Percentiles rank a stretch among this genome's conserved stretches.
These are phyloP conservation scores for Capsicum baccatum DNA, from an alignment of 257 asterid species.

Conservation along the genomic window DNA sequence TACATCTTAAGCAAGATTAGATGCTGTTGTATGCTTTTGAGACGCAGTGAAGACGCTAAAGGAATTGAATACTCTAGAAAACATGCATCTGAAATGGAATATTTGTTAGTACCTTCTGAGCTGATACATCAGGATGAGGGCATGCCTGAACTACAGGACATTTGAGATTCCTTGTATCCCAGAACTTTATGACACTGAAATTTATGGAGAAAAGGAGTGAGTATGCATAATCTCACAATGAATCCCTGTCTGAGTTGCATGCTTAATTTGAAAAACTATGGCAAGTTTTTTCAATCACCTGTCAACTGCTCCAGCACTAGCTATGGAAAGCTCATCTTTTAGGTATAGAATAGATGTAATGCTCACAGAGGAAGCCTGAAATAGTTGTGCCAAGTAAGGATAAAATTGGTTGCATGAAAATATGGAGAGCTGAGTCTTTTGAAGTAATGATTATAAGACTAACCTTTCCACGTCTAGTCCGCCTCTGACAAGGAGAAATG, in stretches of 20 bases:
- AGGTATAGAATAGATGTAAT: constrained; percentile 90
- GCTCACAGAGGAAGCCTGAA: constrained; percentile 75
- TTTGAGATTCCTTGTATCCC: constrained; percentile 89
- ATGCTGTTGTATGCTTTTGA: not conserved
- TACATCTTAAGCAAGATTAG: not conserved
- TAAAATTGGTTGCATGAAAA: constrained; percentile 11
- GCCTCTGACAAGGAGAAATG: constrained; percentile 57
- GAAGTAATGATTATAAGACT: constrained; percentile 18
- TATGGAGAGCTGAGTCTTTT: constrained; percentile 8
- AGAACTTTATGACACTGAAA: constrained; percentile 73
- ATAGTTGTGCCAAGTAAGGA: constrained; percentile 13
- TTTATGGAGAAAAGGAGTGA: constrained; percentile 23
- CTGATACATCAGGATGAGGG: constrained; percentile 53
- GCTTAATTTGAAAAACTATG: constrained; percentile 27
- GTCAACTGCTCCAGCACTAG: constrained; percentile 99
- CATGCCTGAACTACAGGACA: constrained; percentile 74
- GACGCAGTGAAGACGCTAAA: constrained; percentile 2
- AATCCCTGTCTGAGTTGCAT: constrained; percentile 24
- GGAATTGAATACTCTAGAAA: not conserved
- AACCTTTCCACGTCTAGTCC: constrained; percentile 74
- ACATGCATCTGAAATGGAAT: not conserved
- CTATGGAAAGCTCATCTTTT: constrained; percentile 80
- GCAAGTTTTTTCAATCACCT: constrained; percentile 50
- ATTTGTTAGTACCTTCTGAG: constrained; percentile 51
- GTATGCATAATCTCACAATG: constrained; percentile 28